phyloP scores from a whole-genome alignment of 352 stramenopile genomes.

The Vaucheria bursata region DNA sequence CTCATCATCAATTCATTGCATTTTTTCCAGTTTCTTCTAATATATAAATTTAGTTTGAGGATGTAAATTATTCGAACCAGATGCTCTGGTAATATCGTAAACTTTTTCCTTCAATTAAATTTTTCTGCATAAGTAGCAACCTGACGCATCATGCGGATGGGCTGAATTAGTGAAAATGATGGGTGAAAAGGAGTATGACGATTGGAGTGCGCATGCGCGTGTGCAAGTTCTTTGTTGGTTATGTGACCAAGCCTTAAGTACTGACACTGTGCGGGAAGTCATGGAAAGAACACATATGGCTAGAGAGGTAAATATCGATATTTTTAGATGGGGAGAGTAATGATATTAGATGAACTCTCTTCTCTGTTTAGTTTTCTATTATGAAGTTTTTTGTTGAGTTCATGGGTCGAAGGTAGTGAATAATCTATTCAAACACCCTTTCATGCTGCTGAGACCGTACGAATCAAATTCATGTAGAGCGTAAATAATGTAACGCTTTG shows the following conservation, averaged over 20 bases:
- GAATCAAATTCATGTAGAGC: too few species aligned
- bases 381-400: too few species aligned
- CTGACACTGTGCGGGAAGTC: conserved; percentile 19
- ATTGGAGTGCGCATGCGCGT: conserved; percentile 10
- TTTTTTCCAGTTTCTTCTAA: background rate
- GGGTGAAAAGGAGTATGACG: conserved; percentile 19
- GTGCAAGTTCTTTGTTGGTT: conserved; percentile 18
- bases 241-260: conserved; percentile 21
- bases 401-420: too few species aligned
- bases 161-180: conserved; percentile 26
- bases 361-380: background rate
- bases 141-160: background rate
- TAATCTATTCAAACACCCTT: too few species aligned
- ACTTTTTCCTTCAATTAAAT: background rate
- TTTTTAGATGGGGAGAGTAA: too few species aligned
- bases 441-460: too few species aligned
- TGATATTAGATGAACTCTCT: background rate
- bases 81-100: background rate
- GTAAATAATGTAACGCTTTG: too few species aligned
- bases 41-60: background rate
- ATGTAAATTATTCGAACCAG: background rate
- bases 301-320: background rate
- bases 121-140: background rate
- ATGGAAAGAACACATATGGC: conserved; percentile 9
- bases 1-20: background rate